Conservation (phyloP, 2,329 filamentous ascomycete species). For the Metarhizium rileyi region DNA sequence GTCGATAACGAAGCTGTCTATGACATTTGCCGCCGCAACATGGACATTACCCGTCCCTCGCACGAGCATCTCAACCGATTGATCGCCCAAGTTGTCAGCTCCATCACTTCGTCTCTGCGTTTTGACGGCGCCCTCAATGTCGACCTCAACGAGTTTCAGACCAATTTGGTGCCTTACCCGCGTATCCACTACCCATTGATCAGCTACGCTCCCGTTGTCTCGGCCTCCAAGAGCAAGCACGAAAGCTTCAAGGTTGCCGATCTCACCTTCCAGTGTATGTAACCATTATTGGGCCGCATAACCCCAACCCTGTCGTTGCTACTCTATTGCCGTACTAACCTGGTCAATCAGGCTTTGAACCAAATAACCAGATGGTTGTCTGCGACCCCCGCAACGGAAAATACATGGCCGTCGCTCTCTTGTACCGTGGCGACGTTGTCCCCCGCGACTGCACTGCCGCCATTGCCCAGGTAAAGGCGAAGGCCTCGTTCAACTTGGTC, state of each 20-base stretch:
- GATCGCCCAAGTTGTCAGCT: slow-evolving; percentile 66
- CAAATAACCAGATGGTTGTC: slow-evolving; percentile 71
- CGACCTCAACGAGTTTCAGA: slow-evolving; percentile 70
- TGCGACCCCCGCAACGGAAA: slow-evolving; percentile 66
- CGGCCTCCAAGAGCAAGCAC: slow-evolving; percentile 66
- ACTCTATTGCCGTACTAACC: background rate
- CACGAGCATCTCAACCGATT: slow-evolving; percentile 65
- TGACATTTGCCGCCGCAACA: slow-evolving; percentile 63
- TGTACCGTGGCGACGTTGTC: slow-evolving; percentile 64
- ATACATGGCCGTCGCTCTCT: slow-evolving; percentile 65
- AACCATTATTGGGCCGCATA: background rate
- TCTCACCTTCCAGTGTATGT: slow-evolving; percentile 62
- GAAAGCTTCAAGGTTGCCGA: slow-evolving; percentile 84
- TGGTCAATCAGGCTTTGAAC: slow-evolving; percentile 54
- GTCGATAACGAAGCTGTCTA: slow-evolving; percentile 69
- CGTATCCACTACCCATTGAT: slow-evolving; percentile 67
- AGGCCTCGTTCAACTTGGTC: slow-evolving; percentile 62
- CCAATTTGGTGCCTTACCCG: slow-evolving; percentile 64
- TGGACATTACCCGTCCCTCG: slow-evolving; percentile 59
- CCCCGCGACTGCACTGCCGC: slow-evolving; percentile 60
- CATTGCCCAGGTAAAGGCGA: slow-evolving; percentile 58
- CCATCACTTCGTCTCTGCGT: slow-evolving; percentile 62
- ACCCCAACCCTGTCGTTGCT: background rate
- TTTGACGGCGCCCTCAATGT: slow-evolving; percentile 67
- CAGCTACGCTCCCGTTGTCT: slow-evolving; percentile 63